phyloP scores from a whole-genome alignment of 1,284 basidiomycete genomes.

The Malassezia nana region DNA sequence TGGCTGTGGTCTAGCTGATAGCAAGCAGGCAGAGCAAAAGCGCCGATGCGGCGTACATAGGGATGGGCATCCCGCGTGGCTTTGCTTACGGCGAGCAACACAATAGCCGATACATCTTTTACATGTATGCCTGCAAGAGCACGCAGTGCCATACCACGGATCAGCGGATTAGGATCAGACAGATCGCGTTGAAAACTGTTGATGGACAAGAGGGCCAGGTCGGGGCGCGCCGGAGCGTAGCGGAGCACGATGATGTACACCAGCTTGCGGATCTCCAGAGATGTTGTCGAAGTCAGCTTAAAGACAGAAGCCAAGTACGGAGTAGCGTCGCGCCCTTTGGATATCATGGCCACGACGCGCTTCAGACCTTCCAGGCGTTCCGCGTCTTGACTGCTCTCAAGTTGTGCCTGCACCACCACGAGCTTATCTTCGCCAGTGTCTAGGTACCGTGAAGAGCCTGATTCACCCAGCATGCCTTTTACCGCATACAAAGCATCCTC shows the following conservation, averaged over 20 bases:
- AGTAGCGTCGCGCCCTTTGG: conserved; percentile 80
- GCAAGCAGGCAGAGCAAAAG: conserved; percentile 70
- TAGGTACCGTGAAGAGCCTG: conserved; percentile 33
- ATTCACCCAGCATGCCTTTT: conserved; percentile 34
- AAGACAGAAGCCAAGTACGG: conserved; percentile 55
- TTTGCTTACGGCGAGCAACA: conserved; percentile 79
- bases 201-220: conserved; percentile 87
- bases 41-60: conserved; percentile 83
- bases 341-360: conserved; percentile 57
- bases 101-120: conserved; percentile 72
- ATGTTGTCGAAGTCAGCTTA: conserved; percentile 45
- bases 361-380: conserved; percentile 38
- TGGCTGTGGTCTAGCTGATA: conserved; percentile 59
- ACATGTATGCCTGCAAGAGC: conserved; percentile 84
- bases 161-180: conserved; percentile 74
- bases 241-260: conserved; percentile 94
- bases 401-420: conserved; percentile 26
- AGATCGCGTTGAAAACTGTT: conserved; percentile 98
- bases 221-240: conserved; percentile 65
- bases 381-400: conserved; percentile 36
- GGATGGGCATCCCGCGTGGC: conserved; percentile 80
- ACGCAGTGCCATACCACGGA: conserved; percentile 80
- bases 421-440: conserved; percentile 36
- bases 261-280: conserved; percentile 84
- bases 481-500: conserved; percentile 42